Evolutionary conservation across 2,329 filamentous ascomycete genomes (phyloP).

Genomic region (Claviceps cyperi): DNA sequence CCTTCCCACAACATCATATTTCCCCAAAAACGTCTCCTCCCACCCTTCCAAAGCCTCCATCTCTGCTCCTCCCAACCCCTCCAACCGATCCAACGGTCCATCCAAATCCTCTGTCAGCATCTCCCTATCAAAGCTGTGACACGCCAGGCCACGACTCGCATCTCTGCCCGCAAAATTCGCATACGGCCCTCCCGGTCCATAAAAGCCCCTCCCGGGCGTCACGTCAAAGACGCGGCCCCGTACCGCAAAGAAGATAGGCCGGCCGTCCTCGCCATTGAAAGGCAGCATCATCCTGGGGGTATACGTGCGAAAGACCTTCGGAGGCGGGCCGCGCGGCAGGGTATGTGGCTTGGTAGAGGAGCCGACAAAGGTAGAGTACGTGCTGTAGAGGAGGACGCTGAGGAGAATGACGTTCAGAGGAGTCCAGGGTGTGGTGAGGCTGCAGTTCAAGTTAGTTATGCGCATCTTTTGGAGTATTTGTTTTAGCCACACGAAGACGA

Average conservation of each 20-base stretch:
- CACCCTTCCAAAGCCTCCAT: slow-evolving; percentile 74
- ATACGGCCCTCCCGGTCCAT: slow-evolving; percentile 89
- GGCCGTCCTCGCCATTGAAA: slow-evolving; percentile 61
- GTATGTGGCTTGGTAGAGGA: slow-evolving; percentile 27
- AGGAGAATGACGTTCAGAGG: slow-evolving; percentile 50
- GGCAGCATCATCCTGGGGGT: slow-evolving; percentile 71
- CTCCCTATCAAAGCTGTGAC: slow-evolving; percentile 83
- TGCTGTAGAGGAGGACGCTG: slow-evolving; percentile 39
- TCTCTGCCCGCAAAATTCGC: slow-evolving; percentile 92
- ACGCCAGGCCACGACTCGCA: slow-evolving; percentile 74
- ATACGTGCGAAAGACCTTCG: slow-evolving; percentile 52
- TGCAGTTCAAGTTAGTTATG: background rate
- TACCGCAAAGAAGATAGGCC: slow-evolving; percentile 80
- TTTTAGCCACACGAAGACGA: background rate
- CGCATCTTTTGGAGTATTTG: background rate
- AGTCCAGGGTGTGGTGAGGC: slow-evolving; percentile 31
- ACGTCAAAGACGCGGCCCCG: slow-evolving; percentile 89
- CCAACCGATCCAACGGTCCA: slow-evolving; percentile 63
- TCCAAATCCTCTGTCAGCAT: slow-evolving; percentile 90
- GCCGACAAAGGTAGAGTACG: slow-evolving; percentile 38
- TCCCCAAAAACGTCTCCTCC: slow-evolving; percentile 86
- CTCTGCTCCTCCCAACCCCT: slow-evolving; percentile 59
- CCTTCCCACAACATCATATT: slow-evolving; percentile 89
- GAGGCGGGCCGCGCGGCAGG: slow-evolving; percentile 38
- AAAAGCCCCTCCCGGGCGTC: slow-evolving; percentile 74